phyloP scores from a whole-genome alignment of 2,329 filamentous ascomycete genomes.

The Bimuria novae-zelandiae region DNA sequence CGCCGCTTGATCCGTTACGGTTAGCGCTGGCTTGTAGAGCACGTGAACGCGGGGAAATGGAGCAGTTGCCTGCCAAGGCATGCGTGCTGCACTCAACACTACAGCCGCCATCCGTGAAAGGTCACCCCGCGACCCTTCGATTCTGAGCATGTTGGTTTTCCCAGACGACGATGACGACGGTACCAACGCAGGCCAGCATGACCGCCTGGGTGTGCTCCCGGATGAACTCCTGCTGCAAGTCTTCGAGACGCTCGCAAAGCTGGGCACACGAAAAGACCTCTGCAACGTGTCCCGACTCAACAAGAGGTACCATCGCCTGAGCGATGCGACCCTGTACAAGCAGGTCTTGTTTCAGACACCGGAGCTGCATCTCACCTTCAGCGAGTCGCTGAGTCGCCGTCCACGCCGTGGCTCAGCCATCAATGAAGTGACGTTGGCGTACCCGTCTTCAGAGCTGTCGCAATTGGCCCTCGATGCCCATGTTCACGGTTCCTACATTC shows the following conservation, averaged over 20 bases:
- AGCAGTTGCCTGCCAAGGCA: neutral
- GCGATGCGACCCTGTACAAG: slow-evolving; percentile 39
- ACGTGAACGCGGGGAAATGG: slow-evolving; percentile 2
- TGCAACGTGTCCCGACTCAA: slow-evolving; percentile 37
- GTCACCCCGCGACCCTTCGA: neutral
- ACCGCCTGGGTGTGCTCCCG: slow-evolving; percentile 27
- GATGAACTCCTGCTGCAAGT: slow-evolving; percentile 40
- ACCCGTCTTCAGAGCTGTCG: slow-evolving; percentile 37
- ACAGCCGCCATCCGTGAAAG: neutral
- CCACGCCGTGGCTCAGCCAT: slow-evolving; percentile 40
- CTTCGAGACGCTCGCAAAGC: slow-evolving; percentile 31
- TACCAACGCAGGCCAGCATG: slow-evolving; percentile 3
- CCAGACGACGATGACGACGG: slow-evolving; percentile 7
- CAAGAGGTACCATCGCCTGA: slow-evolving; percentile 36
- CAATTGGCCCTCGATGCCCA: slow-evolving; percentile 36
- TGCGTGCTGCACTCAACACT: neutral
- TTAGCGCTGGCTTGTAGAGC: neutral
- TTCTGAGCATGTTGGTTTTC: slow-evolving; percentile 9
- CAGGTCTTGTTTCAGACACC: slow-evolving; percentile 38
- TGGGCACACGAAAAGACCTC: slow-evolving; percentile 30
- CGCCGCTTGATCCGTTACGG: neutral
- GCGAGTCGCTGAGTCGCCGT: slow-evolving; percentile 36
- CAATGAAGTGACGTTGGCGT: slow-evolving; percentile 36
- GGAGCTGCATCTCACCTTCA: slow-evolving; percentile 40
- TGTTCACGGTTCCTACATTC: slow-evolving; percentile 29